Evolutionary conservation across 2,329 filamentous ascomycete species (phyloP).

Genomic region (Eutypa lata): DNA sequence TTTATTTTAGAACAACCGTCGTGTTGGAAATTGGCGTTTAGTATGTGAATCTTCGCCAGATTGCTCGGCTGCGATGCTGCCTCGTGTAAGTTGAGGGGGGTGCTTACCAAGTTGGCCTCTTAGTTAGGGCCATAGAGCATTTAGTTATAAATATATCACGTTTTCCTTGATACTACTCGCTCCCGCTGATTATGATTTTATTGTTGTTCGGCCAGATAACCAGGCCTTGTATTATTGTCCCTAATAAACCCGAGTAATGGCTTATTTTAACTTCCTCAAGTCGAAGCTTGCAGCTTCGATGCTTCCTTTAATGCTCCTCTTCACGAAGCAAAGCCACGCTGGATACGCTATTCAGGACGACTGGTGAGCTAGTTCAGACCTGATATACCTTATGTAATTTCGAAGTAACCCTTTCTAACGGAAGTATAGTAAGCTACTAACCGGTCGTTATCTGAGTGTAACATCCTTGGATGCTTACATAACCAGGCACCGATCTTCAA

Average conservation of each 20-base stretch:
- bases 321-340: background rate
- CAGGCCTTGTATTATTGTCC: background rate
- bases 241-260: background rate
- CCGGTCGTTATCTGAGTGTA: background rate
- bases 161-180: background rate
- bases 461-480: background rate
- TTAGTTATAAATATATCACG: background rate
- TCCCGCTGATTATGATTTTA: background rate
- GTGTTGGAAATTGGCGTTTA: background rate
- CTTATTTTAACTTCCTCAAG: background rate
- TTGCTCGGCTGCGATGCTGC: background rate
- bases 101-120: background rate
- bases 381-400: background rate
- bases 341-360: background rate
- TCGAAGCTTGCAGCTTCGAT: background rate
- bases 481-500: background rate
- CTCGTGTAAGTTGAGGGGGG: background rate
- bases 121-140: background rate
- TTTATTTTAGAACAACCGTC: background rate
- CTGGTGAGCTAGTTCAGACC: background rate
- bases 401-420: background rate
- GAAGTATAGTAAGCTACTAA: background rate
- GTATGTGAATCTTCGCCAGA: background rate
- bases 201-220: background rate
- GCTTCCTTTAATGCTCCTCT: background rate